These are phyloP conservation scores for Zymoseptoria tritici DNA, from an alignment of 2,329 filamentous ascomycete species.

Conservation along the genomic window DNA sequence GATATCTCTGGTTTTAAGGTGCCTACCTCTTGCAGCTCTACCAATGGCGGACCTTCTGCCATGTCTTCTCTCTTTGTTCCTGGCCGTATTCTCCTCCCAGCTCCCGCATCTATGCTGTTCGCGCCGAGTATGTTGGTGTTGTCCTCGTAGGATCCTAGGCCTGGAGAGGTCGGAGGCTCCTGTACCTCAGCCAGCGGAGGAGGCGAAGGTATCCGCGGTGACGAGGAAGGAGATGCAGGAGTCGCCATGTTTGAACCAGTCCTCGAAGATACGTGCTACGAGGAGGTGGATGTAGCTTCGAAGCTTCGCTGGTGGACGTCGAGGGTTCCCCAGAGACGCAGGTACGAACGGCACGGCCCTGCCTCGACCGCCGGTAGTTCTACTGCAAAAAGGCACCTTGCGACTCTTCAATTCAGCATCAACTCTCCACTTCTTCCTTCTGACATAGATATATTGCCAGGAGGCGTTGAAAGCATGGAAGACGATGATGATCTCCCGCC, in stretches of 20 bases:
- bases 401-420: neutral
- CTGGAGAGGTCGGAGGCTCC: slow-evolving; percentile 70
- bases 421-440: neutral
- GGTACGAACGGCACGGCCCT: neutral
- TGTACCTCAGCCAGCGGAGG: slow-evolving; percentile 94
- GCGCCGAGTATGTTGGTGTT: slow-evolving; percentile 50
- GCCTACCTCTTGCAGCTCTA: slow-evolving; percentile 72
- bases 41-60: slow-evolving; percentile 80
- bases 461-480: slow-evolving; percentile 43
- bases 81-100: slow-evolving; percentile 78
- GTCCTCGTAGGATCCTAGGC: slow-evolving; percentile 53
- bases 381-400: neutral
- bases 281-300: neutral
- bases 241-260: slow-evolving; percentile 3
- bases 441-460: neutral
- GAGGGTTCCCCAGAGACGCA: neutral
- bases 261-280: neutral
- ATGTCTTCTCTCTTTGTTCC: slow-evolving; percentile 90
- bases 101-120: slow-evolving; percentile 62
- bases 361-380: neutral
- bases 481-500: slow-evolving; percentile 56
- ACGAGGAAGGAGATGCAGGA: slow-evolving; percentile 56
- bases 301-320: neutral
- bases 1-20: neutral
- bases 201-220: slow-evolving; percentile 87